A percentile compares a stretch with the other conserved stretches of the same genome.
These are phyloP conservation scores for Fusarium caatingaense DNA, from an alignment of 2,329 filamentous ascomycete species.

Conservation along the genomic window DNA sequence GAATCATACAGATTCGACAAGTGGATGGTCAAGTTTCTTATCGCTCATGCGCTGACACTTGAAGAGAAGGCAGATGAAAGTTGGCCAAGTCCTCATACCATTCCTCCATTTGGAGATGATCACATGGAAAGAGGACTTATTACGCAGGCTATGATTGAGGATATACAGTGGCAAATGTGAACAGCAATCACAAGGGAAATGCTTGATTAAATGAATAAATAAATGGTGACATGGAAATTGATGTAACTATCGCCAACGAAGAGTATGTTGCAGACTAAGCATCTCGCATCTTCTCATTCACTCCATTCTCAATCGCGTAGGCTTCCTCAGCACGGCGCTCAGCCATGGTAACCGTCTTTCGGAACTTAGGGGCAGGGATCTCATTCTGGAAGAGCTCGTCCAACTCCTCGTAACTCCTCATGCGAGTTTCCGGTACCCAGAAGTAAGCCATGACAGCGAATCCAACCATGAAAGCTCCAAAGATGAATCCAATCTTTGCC, in stretches of 20 bases:
- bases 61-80: conserved; percentile 49
- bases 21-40: conserved; percentile 60
- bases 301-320: conserved; percentile 21
- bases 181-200: not conserved
- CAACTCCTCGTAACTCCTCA: conserved; percentile 46
- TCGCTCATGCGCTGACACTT: conserved; percentile 48
- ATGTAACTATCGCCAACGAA: accelerated
- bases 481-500: conserved; percentile 57
- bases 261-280: not conserved
- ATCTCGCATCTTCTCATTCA: not conserved
- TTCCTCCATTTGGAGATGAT: not conserved
- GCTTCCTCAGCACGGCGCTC: conserved; percentile 43
- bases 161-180: conserved; percentile 22
- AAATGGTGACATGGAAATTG: not conserved
- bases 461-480: conserved; percentile 51
- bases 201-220: not conserved
- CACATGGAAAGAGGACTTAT: conserved; percentile 38
- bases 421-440: conserved; percentile 60
- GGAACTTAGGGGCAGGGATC: conserved; percentile 41
- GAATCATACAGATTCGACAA: conserved; percentile 57
- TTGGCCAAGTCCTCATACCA: not conserved
- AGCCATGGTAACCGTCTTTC: conserved; percentile 39
- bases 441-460: conserved; percentile 55
- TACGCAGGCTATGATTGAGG: conserved; percentile 40
- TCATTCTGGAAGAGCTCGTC: conserved; percentile 46